These are phyloP conservation scores for Colletotrichum sp. DNA, from an alignment of 2,329 filamentous ascomycete genomes.

Conservation along the genomic window DNA sequence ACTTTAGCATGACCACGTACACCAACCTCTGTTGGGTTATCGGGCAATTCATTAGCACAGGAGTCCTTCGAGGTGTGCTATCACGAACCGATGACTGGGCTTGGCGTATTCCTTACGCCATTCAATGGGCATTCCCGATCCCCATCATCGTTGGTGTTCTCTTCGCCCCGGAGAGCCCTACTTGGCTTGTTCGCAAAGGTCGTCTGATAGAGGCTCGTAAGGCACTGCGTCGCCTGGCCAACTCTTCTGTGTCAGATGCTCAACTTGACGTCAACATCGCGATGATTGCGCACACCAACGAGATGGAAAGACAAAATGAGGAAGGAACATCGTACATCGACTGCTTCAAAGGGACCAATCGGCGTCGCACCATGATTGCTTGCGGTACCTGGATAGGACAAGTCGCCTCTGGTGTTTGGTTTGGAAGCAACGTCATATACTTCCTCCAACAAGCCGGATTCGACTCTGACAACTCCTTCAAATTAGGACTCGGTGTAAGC, in stretches of 20 bases:
- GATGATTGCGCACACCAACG: constrained; percentile 33
- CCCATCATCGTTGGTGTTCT: not conserved
- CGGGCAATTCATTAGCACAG: not conserved
- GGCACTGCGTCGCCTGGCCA: not conserved
- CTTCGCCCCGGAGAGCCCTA: not conserved
- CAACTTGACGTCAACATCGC: not conserved
- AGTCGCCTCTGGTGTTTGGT: not conserved
- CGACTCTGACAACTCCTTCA: not conserved
- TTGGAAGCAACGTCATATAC: not conserved
- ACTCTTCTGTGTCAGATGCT: not conserved
- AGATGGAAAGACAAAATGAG: not conserved
- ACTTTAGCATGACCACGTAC: not conserved
- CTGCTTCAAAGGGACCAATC: constrained; percentile 24
- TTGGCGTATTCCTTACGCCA: not conserved
- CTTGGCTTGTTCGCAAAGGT: not conserved
- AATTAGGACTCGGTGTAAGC: not conserved
- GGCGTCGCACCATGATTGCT: constrained; percentile 28
- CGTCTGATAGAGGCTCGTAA: not conserved
- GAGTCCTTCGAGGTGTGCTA: not conserved
- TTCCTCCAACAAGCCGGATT: not conserved
- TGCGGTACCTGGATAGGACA: not conserved
- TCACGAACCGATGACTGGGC: not conserved
- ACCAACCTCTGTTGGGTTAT: not conserved
- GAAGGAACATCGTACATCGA: not conserved
- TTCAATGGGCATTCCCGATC: not conserved